Evolutionary conservation across 257 asterid genomes (phyloP).

Genomic region (Plantago ovata): DNA sequence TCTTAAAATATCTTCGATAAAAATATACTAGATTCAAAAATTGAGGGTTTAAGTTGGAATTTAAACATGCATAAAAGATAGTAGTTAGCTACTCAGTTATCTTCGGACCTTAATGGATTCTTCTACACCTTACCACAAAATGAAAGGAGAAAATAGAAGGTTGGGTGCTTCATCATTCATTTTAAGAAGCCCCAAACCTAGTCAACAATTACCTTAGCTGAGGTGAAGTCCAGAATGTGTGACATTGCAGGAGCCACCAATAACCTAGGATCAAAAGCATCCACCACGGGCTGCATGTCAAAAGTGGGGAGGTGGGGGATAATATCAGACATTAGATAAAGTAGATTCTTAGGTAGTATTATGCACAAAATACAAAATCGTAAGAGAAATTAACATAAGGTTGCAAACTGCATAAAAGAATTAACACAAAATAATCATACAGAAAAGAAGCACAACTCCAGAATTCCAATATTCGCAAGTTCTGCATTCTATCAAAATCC

Average conservation of each 20-base stretch:
- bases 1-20: too few species aligned
- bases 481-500: not conserved
- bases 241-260: conserved; percentile 95
- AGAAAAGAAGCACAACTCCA: not conserved
- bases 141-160: too few species aligned
- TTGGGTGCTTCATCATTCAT: too few species aligned
- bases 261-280: conserved; percentile 95
- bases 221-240: conserved; percentile 66
- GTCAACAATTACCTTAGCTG: conserved; percentile 44
- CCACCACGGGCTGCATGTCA: conserved; percentile 64
- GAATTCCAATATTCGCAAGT: not conserved
- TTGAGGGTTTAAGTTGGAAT: too few species aligned
- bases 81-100: too few species aligned
- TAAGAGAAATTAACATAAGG: not conserved
- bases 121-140: too few species aligned
- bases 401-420: not conserved
- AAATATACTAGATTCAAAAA: conserved; percentile 11
- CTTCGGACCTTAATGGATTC: too few species aligned
- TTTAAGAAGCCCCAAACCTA: too few species aligned
- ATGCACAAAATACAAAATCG: too few species aligned
- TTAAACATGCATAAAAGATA: too few species aligned
- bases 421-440: not conserved
- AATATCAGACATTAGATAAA: conserved; percentile 12
- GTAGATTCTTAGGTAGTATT: not conserved
- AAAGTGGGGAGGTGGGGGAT: conserved; percentile 15